Evolutionary conservation across 225 moss, liverwort and hornwort species (phyloP), one percentile per base, ranked within the genome.

Genomic region (Rhytidiadelphus loreus): DNA sequence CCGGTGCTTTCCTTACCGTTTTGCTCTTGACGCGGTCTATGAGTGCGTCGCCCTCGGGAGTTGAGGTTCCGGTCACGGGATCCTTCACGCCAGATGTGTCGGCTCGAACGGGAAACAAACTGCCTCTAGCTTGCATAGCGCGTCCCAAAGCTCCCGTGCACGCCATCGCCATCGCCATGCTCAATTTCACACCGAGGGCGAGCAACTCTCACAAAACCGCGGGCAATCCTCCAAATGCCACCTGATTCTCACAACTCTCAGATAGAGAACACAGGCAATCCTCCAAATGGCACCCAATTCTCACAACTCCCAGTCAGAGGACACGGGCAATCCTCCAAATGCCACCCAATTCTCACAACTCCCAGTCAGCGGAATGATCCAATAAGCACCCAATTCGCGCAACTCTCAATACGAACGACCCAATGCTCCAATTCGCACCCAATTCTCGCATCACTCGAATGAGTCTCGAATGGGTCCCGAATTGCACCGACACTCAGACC

Each of bases 81-180:
- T 94, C 89, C 86, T 88, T 88, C 84, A 89, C 85, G 28, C 85
- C 90, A 15, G 93, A 86, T 24, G 90, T 85, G 33, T 93, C 93
- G 22, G 80, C 89, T 85, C 91, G 88, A 56, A 82, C 79, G 33
- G 48, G 48, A 8, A 80, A 32, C 71, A 32, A 56, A 25, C 64
- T 61, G 16, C 68, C 44, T 39, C 84, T 32, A 70, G 23, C 50
- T 75, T 91, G 89, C 76, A 77, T 48, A 43, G 82, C 55, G 57
- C 55, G 82, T 26, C 94, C 86, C 87, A 83, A 90, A 28, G 60
- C 88, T 30, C 74, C 90, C 26, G 89, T 84, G 77, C 89, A 89
- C 80, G 74, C 90, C 85, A 92, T 89, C 72, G 90, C 89, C 89
- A 86, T 77, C 65, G 85, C 83, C 83, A 85, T 58, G 59, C 58